These are phyloP conservation scores for Wallacemonas collosoma DNA, from an alignment of 208 protist species.

Conservation along the genomic window DNA sequence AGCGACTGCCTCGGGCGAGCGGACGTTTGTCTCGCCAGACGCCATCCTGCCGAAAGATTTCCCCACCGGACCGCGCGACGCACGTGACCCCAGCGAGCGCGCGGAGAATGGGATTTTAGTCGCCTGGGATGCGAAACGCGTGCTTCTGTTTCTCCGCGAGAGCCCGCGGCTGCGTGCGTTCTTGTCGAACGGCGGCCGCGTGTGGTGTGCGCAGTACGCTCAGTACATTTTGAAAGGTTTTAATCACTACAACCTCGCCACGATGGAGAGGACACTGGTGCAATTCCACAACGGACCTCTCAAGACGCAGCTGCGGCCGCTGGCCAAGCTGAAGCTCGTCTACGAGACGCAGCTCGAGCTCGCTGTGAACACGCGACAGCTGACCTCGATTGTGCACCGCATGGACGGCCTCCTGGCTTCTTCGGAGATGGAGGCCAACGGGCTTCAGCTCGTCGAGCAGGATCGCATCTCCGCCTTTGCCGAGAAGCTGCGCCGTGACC, in stretches of 20 bases:
- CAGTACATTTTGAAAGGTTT: conserved; percentile 92
- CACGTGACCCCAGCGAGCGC: conserved; percentile 34
- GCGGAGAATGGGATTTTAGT: conserved; percentile 72
- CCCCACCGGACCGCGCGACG: conserved; percentile 37
- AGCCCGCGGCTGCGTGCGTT: conserved; percentile 65
- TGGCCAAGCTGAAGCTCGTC: conserved; percentile 87
- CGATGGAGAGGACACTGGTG: conserved; percentile 86
- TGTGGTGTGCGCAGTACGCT: conserved; percentile 93
- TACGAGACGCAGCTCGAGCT: conserved; percentile 90
- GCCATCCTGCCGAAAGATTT: conserved; percentile 62
- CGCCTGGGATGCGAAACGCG: conserved; percentile 86
- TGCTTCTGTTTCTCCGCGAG: conserved; percentile 77
- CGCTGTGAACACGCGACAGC: conserved; percentile 75
- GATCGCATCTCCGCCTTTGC: conserved; percentile 66
- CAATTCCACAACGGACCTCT: conserved; percentile 81
- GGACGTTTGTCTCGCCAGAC: conserved; percentile 69
- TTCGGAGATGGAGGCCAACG: conserved; percentile 91
- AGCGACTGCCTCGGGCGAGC: conserved; percentile 31
- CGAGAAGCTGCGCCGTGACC: conserved; percentile 60
- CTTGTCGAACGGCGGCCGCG: conserved; percentile 73
- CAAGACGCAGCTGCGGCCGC: conserved; percentile 57
- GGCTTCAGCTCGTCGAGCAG: conserved; percentile 79
- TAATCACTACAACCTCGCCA: conserved; percentile 77
- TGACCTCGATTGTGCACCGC: conserved; percentile 79
- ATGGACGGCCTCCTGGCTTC: conserved; percentile 92